A percentile compares a stretch with the other conserved stretches of the same genome.
phyloP scores from a whole-genome alignment of 495 filamentous ascomycete genomes.

The Neurospora sp. region DNA sequence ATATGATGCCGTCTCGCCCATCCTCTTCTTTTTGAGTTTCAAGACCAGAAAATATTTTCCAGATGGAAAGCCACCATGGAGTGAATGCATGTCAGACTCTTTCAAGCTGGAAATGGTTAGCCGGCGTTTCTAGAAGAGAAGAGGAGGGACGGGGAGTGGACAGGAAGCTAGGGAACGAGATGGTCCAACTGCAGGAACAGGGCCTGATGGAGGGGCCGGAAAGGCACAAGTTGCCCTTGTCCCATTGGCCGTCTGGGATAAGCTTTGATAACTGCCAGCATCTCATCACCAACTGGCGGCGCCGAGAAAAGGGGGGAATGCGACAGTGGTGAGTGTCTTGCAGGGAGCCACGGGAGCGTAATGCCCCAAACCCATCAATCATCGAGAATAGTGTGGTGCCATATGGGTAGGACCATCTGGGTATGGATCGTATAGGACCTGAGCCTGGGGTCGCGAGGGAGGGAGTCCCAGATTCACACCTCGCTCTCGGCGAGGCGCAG shows the following conservation, averaged over 20 bases:
- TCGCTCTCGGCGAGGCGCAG: background rate
- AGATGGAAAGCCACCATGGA: background rate
- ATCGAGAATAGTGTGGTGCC: too few relatives aligned
- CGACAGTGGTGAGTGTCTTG: background rate
- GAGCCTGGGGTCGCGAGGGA: background rate
- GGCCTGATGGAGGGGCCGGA: background rate
- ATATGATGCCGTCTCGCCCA: background rate
- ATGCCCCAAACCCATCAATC: too few relatives aligned
- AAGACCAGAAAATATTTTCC: background rate
- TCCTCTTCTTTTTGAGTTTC: background rate
- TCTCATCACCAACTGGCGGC: background rate
- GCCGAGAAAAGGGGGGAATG: background rate
- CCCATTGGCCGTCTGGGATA: background rate
- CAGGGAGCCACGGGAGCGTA: background rate
- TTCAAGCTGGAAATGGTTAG: background rate
- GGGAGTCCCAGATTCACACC: background rate
- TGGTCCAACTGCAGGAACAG: background rate
- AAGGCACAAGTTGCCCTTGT: background rate
- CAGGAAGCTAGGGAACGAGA: background rate
- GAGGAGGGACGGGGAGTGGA: background rate
- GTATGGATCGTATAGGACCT: background rate
- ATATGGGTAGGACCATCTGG: background rate
- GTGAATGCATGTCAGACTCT: background rate
- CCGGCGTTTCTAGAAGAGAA: background rate
- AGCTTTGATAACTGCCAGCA: background rate